A percentile compares a stretch with the other conserved stretches of the same genome.
phyloP scores from a whole-genome alignment of 1,284 basidiomycete genomes.

The Kalmanozyma brasiliensis region DNA sequence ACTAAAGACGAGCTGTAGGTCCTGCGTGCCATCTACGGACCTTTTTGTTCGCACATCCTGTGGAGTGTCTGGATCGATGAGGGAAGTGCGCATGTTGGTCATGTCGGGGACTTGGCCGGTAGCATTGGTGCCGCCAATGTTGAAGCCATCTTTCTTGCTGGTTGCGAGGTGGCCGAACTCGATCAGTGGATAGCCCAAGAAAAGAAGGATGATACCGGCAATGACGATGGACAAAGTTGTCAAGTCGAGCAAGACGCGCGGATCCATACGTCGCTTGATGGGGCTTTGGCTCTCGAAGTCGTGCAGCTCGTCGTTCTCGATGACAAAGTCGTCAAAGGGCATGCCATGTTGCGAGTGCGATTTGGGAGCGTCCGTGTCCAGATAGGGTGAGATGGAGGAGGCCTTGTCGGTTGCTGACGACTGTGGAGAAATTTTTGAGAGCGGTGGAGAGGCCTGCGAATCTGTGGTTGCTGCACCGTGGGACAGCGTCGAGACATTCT shows the following conservation, averaged over 20 bases:
- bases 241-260: conserved; percentile 32
- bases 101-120: conserved; percentile 56
- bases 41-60: conserved; percentile 29
- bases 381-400: conserved; percentile 33
- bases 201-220: conserved; percentile 73
- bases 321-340: conserved; percentile 49
- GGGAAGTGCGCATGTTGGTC: conserved; percentile 26
- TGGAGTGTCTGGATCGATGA: conserved; percentile 69
- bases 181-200: conserved; percentile 82
- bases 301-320: conserved; percentile 49
- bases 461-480: conserved; percentile 7
- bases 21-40: conserved; percentile 70
- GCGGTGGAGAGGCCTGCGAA: conserved; percentile 7
- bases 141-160: conserved; percentile 40
- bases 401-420: conserved; percentile 15
- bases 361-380: conserved; percentile 22
- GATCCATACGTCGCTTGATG: conserved; percentile 27
- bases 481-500: conserved; percentile 11
- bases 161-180: conserved; percentile 11
- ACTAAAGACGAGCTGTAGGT: conserved; percentile 66
- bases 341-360: conserved; percentile 18
- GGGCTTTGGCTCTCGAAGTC: conserved; percentile 38
- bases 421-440: conserved; percentile 19
- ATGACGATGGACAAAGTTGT: conserved; percentile 69
- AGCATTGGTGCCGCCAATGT: conserved; percentile 57